Base-by-base conservation (phyloP, 164 flowering plant species). In the Annona cherimola region DNA sequence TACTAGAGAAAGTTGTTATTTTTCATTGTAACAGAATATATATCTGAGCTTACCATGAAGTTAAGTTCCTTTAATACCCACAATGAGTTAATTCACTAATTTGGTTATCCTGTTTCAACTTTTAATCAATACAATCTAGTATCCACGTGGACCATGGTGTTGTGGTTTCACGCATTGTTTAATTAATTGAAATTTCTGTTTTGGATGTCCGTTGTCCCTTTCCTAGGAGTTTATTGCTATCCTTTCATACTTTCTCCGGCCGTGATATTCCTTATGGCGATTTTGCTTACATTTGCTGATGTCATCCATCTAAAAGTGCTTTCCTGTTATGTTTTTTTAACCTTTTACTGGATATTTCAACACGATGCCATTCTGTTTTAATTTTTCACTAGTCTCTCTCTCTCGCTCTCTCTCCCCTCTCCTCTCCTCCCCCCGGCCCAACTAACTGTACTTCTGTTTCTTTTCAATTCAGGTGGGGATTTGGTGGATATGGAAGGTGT, bases 401-500 rank as follows among this genome's bases (percentile, higher is more conserved):
- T 64, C 6, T 39, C 41, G 8, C 42, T 4, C 39, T 64, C 12
- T 43, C 18, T 43, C 16, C 42, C 44, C 42, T 42, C 44, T 5
- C 4, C 4, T 66, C 5, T 20, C 11, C 41, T 41, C 67, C 41
- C 16, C 67, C 11, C 41, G 11, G 41, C 67, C 67, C 11, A 64
- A 26, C 35, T 26, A 26, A 26, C 35, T 26, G 35, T 26, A 16
- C 42, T 50, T 42, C 20, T 4, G 1, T 69, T 45, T 18, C 42
- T 16, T 67, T 4, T 20, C 16, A 57, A 39, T 66, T 66, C 82
- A 96, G 99, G 89, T 96, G 99, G 98, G 99, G 99, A 68, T 95
- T 79, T 80, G 99, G 99, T 65, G 99, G 99, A 68, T 91, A 93
- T 86, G 99, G 99, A 82, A 93, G 99, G 99, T 96, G 66, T 20